A percentile compares a stretch with the other conserved stretches of the same genome.
Conservation (phyloP, 2,329 filamentous ascomycete species). For the Aaosphaeria pasadenensis region DNA sequence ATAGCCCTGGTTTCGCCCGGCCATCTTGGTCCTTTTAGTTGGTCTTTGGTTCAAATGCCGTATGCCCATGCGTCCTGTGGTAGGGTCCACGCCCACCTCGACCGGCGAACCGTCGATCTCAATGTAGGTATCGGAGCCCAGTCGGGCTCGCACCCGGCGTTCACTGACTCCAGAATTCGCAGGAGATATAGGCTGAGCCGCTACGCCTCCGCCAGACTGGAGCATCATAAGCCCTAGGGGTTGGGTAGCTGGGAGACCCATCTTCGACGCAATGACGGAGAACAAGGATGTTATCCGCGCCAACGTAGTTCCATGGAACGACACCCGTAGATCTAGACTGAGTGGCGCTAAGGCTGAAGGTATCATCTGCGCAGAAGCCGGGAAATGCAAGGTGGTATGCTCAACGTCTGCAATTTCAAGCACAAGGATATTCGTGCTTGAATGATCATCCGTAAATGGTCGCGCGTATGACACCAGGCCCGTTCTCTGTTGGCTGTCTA, state of each 20-base stretch:
- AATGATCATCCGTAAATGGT: conserved; percentile 75
- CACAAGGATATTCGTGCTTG: conserved; percentile 64
- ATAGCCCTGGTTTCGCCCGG: background rate
- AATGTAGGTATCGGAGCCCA: conserved; percentile 18
- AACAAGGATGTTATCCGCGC: conserved; percentile 70
- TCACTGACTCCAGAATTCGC: conserved; percentile 69
- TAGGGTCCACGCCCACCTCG: conserved; percentile 13
- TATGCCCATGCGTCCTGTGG: conserved; percentile 15
- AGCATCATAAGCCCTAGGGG: conserved; percentile 67
- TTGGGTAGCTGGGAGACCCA: conserved; percentile 61
- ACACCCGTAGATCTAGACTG: conserved; percentile 51
- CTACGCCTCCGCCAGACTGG: conserved; percentile 55
- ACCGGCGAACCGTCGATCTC: conserved; percentile 21
- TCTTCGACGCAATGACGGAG: conserved; percentile 77
- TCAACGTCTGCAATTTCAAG: conserved; percentile 61
- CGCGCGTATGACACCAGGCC: conserved; percentile 76
- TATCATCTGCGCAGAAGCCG: conserved; percentile 9
- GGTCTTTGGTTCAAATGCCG: conserved; percentile 25
- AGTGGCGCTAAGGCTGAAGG: conserved; percentile 9
- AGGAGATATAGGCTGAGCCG: conserved; percentile 61
- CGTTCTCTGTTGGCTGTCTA: conserved; percentile 11
- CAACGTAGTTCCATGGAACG: conserved; percentile 71
- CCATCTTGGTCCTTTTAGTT: conserved; percentile 7
- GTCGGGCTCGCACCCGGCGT: conserved; percentile 56
- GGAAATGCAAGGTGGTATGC: conserved; percentile 41